Evolutionary conservation across 495 filamentous ascomycete species (phyloP), one percentile per base, ranked within the genome.

Genomic region (Echria macrotheca): DNA sequence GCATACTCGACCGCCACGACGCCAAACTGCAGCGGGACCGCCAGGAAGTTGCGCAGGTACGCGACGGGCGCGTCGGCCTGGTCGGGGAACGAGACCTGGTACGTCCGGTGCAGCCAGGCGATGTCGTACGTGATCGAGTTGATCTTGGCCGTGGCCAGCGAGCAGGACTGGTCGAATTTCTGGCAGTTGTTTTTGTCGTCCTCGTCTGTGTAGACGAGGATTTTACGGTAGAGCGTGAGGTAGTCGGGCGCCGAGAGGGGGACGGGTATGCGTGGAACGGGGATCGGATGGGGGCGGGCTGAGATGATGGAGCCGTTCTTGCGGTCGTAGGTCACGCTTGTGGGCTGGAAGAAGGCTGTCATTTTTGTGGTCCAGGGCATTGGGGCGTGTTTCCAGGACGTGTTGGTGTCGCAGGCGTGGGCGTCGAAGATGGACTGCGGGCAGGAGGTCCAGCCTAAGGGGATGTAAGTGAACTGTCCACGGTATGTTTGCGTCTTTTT

Each of bases 21-120:
- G 24, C 29, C 53, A 41, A 58, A 58, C 42, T 54, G 51, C 32
- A 50, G 40, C 41, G 55, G 55, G 7, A 58, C 48, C 6, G 51
- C 51, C 1, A 58, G 31, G 41, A 58, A 58, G 47, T 58, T 58
- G 32, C 47, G 36, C 18, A 58, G 47, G 25, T 50, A 51, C 9
- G 32, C 51, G 17, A 43, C n/a, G 1, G 43, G 44, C 5, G 47
- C 52, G 19, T 53, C 28, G 18, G 45, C 46, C 12, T 56, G 33
- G 28, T 47, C 37, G 11, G 53, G 49, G 49, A 52, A 56, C 1
- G 39, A 33, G 11, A 21, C 48, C 9, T 36, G 23, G 37, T 52
- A 52, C 3, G 43, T 52, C 3, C 53, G 48, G 25, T 52, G 53
- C 23, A 53, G 32, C 53, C 53, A 56, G 14, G 53, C 53, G 17